Percentiles rank a stretch among this genome's conserved stretches.
These are phyloP conservation scores for Arthrobotrys megalospora DNA, from an alignment of 2,329 filamentous ascomycete species.

Conservation along the genomic window DNA sequence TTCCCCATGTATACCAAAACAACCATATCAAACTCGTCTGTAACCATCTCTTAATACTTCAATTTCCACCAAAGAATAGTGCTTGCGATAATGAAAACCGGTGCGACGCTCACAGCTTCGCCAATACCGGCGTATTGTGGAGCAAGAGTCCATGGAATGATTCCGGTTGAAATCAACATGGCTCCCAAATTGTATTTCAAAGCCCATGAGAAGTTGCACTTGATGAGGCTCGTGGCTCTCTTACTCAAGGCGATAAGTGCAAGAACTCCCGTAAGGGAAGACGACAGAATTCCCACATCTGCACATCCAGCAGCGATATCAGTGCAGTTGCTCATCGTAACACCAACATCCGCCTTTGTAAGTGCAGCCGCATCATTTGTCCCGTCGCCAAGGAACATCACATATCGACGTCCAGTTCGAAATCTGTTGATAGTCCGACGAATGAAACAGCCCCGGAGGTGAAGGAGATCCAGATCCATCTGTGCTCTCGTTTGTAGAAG, in stretches of 20 bases:
- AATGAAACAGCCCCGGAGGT: slow-evolving; percentile 17
- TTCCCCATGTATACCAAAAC: background rate
- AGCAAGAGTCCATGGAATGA: slow-evolving; percentile 72
- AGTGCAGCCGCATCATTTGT: slow-evolving; percentile 85
- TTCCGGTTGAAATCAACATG: slow-evolving; percentile 77
- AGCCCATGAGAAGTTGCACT: slow-evolving; percentile 80
- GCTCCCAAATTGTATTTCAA: slow-evolving; percentile 80
- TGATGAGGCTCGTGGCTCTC: slow-evolving; percentile 69
- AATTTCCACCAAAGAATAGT: slow-evolving; percentile 53
- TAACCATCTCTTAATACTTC: slow-evolving; percentile 31
- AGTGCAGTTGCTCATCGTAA: slow-evolving; percentile 76
- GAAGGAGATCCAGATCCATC: slow-evolving; percentile 24
- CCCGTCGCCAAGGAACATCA: slow-evolving; percentile 82
- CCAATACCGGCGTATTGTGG: slow-evolving; percentile 79
- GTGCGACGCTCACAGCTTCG: slow-evolving; percentile 81
- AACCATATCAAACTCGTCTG: background rate
- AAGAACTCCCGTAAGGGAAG: slow-evolving; percentile 73
- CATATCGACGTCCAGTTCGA: slow-evolving; percentile 66
- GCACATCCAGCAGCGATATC: slow-evolving; percentile 79
- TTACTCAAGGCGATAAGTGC: slow-evolving; percentile 73
- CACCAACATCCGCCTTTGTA: slow-evolving; percentile 78
- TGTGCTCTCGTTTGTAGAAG: slow-evolving; percentile 19
- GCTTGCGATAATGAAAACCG: slow-evolving; percentile 75
- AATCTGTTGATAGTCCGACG: slow-evolving; percentile 44
- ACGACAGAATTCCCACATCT: slow-evolving; percentile 77